Conservation (phyloP, 2,329 filamentous ascomycete genomes). For the Catunica adiposa region DNA sequence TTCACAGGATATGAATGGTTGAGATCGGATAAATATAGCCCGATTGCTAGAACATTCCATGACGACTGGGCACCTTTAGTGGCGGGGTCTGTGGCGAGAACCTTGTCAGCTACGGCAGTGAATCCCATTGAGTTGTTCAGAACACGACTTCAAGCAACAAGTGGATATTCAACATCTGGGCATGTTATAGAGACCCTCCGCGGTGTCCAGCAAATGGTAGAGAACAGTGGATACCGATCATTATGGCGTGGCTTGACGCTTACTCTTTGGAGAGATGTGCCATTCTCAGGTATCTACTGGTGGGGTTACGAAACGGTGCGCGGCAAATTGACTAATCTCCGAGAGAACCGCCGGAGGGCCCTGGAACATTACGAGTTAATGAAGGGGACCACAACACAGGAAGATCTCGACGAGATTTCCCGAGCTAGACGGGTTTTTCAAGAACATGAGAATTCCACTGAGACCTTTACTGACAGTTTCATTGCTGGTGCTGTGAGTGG, state of each 20-base stretch:
- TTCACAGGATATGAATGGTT: conserved; percentile 97
- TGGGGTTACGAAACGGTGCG: conserved; percentile 86
- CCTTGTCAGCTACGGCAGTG: conserved; percentile 67
- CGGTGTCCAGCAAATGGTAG: conserved; percentile 65
- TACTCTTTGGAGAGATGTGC: conserved; percentile 91
- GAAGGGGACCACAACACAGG: background rate
- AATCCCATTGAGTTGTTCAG: conserved; percentile 87
- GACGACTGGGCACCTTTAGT: conserved; percentile 65
- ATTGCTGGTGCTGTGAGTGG: conserved; percentile 71
- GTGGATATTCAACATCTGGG: conserved; percentile 38
- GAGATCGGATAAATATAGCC: conserved; percentile 55
- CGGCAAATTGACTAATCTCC: conserved; percentile 47
- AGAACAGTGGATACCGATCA: conserved; percentile 56
- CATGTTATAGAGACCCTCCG: conserved; percentile 67
- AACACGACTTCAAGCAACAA: conserved; percentile 74
- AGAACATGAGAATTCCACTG: conserved; percentile 51
- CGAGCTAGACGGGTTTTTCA: conserved; percentile 35
- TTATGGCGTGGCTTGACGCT: conserved; percentile 82
- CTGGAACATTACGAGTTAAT: background rate
- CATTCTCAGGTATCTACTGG: conserved; percentile 96
- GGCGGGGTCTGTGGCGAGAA: conserved; percentile 61
- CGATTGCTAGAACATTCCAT: conserved; percentile 44
- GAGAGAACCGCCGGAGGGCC: conserved; percentile 3
- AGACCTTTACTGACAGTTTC: conserved; percentile 80
- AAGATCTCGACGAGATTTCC: conserved; percentile 10